Conservation (phyloP, 176 grass and related monocot species). For the Puccinellia tenuiflora region DNA sequence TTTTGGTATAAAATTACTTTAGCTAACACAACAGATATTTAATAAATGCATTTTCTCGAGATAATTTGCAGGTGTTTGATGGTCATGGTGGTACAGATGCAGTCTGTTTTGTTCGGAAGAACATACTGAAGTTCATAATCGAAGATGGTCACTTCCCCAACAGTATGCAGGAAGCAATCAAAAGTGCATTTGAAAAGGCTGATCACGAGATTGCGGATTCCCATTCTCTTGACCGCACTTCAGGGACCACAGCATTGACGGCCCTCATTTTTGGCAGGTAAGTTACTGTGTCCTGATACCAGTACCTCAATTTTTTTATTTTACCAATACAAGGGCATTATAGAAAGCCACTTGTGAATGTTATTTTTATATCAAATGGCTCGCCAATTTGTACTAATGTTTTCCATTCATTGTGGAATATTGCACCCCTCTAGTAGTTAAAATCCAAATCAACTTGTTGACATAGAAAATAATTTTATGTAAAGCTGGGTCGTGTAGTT, state of each 20-base stretch:
- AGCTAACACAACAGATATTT: constrained; percentile 13
- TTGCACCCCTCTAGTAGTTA: background rate
- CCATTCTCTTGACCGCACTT: constrained; percentile 66
- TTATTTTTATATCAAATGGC: background rate
- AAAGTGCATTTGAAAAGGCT: constrained; percentile 66
- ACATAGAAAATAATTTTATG: background rate
- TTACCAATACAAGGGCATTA: background rate
- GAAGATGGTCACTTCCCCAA: constrained; percentile 76
- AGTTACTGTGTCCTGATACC: constrained; percentile 23
- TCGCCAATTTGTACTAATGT: background rate
- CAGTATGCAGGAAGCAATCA: constrained; percentile 62
- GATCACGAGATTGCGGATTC: constrained; percentile 93
- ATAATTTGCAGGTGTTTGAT: constrained; percentile 73
- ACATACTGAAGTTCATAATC: constrained; percentile 84
- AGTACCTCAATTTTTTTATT: background rate
- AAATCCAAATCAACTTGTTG: background rate
- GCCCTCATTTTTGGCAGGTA: constrained; percentile 80
- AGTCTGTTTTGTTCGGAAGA: constrained; percentile 75
- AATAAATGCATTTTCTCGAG: background rate
- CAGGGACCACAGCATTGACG: constrained; percentile 83
- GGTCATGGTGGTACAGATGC: constrained; percentile 90
- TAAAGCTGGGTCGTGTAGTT: background rate
- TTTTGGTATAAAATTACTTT: background rate
- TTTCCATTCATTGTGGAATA: background rate
- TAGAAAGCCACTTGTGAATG: background rate